These are phyloP conservation scores for Erigeron canadensis DNA, from an alignment of 129 eudicot species.

Conservation along the genomic window DNA sequence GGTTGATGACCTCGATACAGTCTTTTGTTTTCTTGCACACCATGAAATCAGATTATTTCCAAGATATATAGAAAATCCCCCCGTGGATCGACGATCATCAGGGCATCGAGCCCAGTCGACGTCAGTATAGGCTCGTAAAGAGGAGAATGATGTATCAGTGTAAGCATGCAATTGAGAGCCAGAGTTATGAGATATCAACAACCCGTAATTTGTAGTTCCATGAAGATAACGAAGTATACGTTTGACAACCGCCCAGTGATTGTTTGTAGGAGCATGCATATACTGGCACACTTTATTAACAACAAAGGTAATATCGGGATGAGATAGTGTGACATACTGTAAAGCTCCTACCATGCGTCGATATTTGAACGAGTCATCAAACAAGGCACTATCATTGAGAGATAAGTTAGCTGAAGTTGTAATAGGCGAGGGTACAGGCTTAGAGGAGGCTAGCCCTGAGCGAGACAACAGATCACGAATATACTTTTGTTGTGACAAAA, in stretches of 20 bases:
- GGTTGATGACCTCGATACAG: background rate
- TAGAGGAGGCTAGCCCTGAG: background rate
- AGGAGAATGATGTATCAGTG: background rate
- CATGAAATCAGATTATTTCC: background rate
- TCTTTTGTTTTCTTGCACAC: background rate
- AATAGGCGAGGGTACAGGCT: background rate
- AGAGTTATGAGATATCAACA: background rate
- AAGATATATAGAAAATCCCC: background rate
- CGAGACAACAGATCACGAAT: background rate
- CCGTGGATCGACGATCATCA: background rate
- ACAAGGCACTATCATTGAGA: too few species aligned
- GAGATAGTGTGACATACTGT: background rate
- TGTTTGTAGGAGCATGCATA: background rate
- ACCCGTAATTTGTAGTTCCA: background rate
- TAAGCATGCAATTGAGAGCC: background rate
- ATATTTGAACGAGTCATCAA: too few species aligned
- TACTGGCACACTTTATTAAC: background rate
- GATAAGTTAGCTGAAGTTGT: too few species aligned
- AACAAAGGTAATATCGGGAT: background rate
- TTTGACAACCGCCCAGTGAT: background rate
- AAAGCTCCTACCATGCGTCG: background rate
- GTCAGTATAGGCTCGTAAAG: background rate
- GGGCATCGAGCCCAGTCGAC: constrained; percentile 3
- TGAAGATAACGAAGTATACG: background rate
- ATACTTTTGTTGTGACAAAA: background rate